phyloP scores from a whole-genome alignment of 345 rosid species.

The Brassica juncea region DNA sequence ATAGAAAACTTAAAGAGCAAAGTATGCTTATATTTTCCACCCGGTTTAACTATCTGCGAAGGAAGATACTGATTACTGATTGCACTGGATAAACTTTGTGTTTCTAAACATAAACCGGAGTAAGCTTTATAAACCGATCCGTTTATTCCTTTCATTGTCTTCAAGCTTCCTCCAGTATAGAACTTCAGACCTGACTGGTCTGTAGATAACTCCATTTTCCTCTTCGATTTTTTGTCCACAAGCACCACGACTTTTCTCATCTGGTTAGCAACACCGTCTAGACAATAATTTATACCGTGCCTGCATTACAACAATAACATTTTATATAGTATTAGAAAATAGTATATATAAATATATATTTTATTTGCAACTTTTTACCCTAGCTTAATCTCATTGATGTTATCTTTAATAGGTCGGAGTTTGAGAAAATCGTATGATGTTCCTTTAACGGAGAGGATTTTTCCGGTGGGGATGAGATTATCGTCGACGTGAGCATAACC shows the following conservation, averaged over 20 bases:
- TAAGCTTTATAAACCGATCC: neutral
- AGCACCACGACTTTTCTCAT: neutral
- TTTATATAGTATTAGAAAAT: neutral
- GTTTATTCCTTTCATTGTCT: neutral
- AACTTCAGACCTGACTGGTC: neutral
- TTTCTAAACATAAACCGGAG: neutral
- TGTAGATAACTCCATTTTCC: neutral
- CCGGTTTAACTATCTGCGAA: neutral
- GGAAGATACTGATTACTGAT: neutral
- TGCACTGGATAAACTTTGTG: neutral
- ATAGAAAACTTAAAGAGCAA: neutral
- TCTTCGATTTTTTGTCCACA: neutral
- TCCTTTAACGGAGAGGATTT: neutral
- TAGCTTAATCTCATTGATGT: neutral
- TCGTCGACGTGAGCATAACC: neutral
- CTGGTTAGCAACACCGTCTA: neutral
- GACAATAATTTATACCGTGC: neutral
- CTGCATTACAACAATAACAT: neutral
- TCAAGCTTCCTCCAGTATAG: neutral
- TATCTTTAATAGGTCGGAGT: neutral
- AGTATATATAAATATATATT: neutral
- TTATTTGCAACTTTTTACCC: neutral
- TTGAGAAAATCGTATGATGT: neutral
- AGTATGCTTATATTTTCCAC: neutral
- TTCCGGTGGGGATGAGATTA: neutral